Conservation (phyloP, 2,329 filamentous ascomycete genomes). For the Fusarium torulosum region DNA sequence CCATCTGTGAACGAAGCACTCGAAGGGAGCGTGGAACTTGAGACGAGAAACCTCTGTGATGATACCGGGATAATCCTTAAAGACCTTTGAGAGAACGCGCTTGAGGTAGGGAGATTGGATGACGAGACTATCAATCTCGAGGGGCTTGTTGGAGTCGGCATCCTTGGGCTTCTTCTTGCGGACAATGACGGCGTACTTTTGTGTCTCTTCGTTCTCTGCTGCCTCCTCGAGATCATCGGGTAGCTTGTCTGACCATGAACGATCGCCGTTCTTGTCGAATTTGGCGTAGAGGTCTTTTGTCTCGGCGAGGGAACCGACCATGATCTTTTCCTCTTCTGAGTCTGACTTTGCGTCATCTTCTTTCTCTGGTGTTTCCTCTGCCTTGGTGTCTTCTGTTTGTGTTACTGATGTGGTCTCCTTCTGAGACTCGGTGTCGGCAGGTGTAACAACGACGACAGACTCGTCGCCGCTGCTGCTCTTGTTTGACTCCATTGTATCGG, state of each 20-base stretch:
- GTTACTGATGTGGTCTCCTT: constrained; percentile 26
- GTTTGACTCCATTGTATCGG: constrained; percentile 40
- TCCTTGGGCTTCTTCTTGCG: constrained; percentile 66
- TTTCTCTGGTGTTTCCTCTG: constrained; percentile 10
- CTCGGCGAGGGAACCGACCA: constrained; percentile 54
- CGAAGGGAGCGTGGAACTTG: constrained; percentile 71
- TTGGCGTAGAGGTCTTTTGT: constrained; percentile 60
- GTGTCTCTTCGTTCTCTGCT: constrained; percentile 71
- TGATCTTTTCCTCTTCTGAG: constrained; percentile 33
- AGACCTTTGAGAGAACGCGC: constrained; percentile 64
- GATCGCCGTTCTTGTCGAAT: constrained; percentile 61
- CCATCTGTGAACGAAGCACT: constrained; percentile 76
- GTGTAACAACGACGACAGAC: constrained; percentile 40
- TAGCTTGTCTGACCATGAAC: constrained; percentile 68
- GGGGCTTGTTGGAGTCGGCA: constrained; percentile 69
- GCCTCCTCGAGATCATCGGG: constrained; percentile 67
- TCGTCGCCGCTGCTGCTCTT: constrained; percentile 43
- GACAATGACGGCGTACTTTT: constrained; percentile 71
- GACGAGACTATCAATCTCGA: constrained; percentile 72
- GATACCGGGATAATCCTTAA: constrained; percentile 71
- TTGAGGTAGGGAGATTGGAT: constrained; percentile 73
- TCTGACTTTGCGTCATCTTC: constrained; percentile 19
- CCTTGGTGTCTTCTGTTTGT: constrained; percentile 27
- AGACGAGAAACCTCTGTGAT: constrained; percentile 70
- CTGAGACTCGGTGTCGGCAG: constrained; percentile 39